phyloP scores from a whole-genome alignment of 495 filamentous ascomycete genomes.

The Barbatosphaeria neglecta region DNA sequence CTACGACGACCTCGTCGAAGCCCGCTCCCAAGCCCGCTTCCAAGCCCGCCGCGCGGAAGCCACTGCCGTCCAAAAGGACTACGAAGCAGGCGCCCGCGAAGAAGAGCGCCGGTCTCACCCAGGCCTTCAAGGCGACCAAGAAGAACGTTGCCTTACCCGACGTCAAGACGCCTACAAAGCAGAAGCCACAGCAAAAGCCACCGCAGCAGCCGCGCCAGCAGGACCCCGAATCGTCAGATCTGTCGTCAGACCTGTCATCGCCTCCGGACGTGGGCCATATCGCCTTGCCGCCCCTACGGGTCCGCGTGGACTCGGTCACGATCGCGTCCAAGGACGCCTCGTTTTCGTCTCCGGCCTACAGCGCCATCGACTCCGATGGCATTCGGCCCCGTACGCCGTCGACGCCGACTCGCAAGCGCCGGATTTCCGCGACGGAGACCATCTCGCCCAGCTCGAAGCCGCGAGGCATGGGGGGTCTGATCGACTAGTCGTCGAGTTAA shows the following conservation, averaged over 20 bases:
- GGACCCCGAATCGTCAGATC: not conserved
- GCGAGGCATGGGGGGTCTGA: constrained; percentile 25
- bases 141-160: not conserved
- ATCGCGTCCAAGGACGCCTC: constrained; percentile 1
- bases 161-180: constrained; percentile 7
- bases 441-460: constrained; percentile 33
- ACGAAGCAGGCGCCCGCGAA: constrained; percentile 8
- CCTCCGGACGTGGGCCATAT: constrained; percentile 5
- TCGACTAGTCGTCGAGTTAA: constrained; percentile 23
- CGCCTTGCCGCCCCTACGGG: constrained; percentile 15
- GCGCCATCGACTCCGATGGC: not conserved
- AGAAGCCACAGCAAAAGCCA: not conserved
- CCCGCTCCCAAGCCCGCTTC: constrained; percentile 4
- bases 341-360: no score
- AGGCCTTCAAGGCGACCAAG: constrained; percentile 33
- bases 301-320: not conserved
- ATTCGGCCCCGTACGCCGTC: not conserved
- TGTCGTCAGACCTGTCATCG: constrained; percentile 13
- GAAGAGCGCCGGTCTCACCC: constrained; percentile 23
- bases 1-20: constrained; percentile 5
- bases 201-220: constrained; percentile 6
- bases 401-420: constrained; percentile 2
- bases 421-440: constrained; percentile 11
- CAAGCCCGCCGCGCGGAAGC: constrained; percentile 21
- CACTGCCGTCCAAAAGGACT: constrained; percentile 26